A percentile compares a stretch with the other conserved stretches of the same genome.
Conservation (phyloP, 1,284 basidiomycete genomes). For the Takashimella koratensis region DNA sequence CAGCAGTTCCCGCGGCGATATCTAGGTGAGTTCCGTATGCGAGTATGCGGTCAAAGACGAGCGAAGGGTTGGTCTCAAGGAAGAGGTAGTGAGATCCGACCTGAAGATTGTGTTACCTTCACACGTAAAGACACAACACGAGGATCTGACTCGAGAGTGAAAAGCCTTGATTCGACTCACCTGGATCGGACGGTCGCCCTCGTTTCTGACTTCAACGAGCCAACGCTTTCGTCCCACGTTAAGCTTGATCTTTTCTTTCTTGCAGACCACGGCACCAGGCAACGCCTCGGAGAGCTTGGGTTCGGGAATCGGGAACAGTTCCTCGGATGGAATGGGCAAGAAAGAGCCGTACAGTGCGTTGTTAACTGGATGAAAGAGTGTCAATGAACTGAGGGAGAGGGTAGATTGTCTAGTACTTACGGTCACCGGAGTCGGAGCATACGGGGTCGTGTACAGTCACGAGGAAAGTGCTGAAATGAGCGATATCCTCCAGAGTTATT, state of each 20-base stretch:
- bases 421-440: conserved; percentile 73
- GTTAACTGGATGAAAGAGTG: conserved; percentile 52
- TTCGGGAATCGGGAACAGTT: conserved; percentile 61
- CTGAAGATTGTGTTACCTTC: no score
- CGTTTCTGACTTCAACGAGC: conserved; percentile 77
- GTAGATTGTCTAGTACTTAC: no score
- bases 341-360: conserved; percentile 90
- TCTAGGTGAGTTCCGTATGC: conserved; percentile 80
- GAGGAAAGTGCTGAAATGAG: conserved; percentile 68
- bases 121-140: no score
- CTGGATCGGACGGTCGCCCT: conserved; percentile 91
- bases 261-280: conserved; percentile 71
- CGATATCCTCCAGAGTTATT: conserved; percentile 1
- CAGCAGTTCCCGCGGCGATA: conserved; percentile 85
- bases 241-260: conserved; percentile 66
- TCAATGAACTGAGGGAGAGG: background rate
- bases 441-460: conserved; percentile 94
- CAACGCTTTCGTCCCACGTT: conserved; percentile 70
- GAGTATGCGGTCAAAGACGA: conserved; percentile 76
- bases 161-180: conserved; percentile 49
- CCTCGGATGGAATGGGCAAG: conserved; percentile 69
- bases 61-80: conserved; percentile 77
- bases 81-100: conserved; percentile 94
- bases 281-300: conserved; percentile 56
- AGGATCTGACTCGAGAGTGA: background rate